Conservation (phyloP, 2,329 filamentous ascomycete species). For the Neoscytalidium dimidiatum region DNA sequence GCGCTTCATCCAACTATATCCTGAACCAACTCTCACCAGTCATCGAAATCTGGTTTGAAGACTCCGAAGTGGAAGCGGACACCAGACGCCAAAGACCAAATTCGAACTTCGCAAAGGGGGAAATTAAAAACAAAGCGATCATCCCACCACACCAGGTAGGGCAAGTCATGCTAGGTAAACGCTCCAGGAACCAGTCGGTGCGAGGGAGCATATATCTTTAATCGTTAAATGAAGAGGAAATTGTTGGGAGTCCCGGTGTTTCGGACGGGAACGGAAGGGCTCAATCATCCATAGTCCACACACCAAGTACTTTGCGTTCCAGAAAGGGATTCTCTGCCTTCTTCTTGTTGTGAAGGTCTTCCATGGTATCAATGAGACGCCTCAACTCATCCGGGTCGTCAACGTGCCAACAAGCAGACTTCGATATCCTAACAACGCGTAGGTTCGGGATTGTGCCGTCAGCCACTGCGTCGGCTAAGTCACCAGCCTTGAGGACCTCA, state of each 20-base stretch:
- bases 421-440: conserved; percentile 7
- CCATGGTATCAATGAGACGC: background rate
- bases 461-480: conserved; percentile 44
- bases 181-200: no score
- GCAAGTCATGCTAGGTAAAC: no score
- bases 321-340: background rate
- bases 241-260: background rate
- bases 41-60: no score
- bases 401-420: conserved; percentile 3
- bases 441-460: conserved; percentile 25
- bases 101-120: no score
- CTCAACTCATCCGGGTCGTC: conserved; percentile 5
- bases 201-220: no score
- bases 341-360: background rate
- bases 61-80: no score
- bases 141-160: no score
- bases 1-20: no score
- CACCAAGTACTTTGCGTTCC: background rate
- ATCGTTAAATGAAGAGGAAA: no score
- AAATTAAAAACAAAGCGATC: no score
- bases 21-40: no score
- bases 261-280: background rate
- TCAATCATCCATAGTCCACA: conserved; percentile 19
- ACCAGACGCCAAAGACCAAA: no score
- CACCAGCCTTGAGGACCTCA: conserved; percentile 43